These are phyloP conservation scores for Penicillium sclerotiorum DNA, from an alignment of 2,329 filamentous ascomycete genomes.

Conservation along the genomic window DNA sequence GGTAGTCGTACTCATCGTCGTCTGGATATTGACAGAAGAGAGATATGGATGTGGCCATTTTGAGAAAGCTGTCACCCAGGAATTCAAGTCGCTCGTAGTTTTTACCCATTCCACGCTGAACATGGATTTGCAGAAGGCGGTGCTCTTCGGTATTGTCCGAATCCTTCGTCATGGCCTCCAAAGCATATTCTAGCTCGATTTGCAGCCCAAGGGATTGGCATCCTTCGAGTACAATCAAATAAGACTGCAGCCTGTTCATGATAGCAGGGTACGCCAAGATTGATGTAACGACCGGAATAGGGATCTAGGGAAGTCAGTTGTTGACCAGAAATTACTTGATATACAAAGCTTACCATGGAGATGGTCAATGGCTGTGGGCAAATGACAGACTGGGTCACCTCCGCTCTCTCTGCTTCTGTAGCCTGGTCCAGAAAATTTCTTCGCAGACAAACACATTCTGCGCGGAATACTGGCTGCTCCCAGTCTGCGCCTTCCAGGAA, in stretches of 20 bases:
- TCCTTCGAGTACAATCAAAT: constrained; percentile 77
- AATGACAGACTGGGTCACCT: constrained; percentile 62
- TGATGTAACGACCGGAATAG: constrained; percentile 69
- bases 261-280: constrained; percentile 79
- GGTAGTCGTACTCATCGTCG: constrained; percentile 81
- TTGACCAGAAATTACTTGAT: not conserved
- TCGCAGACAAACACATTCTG: constrained; percentile 72
- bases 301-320: constrained; percentile 56
- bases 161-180: constrained; percentile 92
- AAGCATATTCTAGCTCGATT: constrained; percentile 68
- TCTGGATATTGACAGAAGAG: constrained; percentile 76
- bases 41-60: constrained; percentile 91
- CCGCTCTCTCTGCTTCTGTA: constrained; percentile 52
- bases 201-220: constrained; percentile 66
- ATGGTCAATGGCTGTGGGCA: constrained; percentile 76
- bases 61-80: constrained; percentile 89
- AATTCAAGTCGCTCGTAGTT: constrained; percentile 97
- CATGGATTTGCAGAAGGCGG: constrained; percentile 66
- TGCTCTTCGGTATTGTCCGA: constrained; percentile 81
- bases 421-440: constrained; percentile 79
- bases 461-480: constrained; percentile 80
- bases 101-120: constrained; percentile 82
- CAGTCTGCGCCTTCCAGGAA: constrained; percentile 57
- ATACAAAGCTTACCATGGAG: constrained; percentile 61
- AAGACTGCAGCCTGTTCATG: constrained; percentile 79